Base-by-base conservation (phyloP, 768 basidiomycete species). In the Tubosaeta sp. region DNA sequence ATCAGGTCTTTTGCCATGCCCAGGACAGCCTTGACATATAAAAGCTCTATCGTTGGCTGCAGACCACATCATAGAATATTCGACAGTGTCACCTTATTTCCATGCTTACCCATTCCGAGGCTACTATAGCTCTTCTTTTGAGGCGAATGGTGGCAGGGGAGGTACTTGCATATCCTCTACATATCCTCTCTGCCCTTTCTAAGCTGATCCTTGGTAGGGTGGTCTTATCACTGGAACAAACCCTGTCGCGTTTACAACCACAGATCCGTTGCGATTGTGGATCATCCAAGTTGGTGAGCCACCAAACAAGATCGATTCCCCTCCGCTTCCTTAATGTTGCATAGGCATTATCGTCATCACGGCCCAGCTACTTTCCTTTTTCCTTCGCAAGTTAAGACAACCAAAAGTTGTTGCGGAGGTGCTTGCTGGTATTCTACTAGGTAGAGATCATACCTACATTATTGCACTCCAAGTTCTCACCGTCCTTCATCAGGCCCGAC, bases 351-450 rank as follows among this genome's bases (percentile, higher is more conserved):
- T 97, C 70, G 78, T 97, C 44, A 68, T 76, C 35, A 87, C 84
- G 45, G 85, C 88, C 2, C 88, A 87, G 62, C 55, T 89, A 22
- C 78, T 94, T 16, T 79, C 83, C 2, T 75, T 91, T 18, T 72
- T 65, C 3, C 75, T 97, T 32, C 73, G 79, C 14, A 86, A 78
- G 65, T 69, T 95, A 29, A 78, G 79, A 21, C 94, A 97, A 60
- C 95, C 95, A 8, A 85, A 80, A 60, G 87, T 90, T 41, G 87
- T 90, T 22, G 85, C 87, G 8, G 88, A 90, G 54, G 82, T 95
- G 30, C 69, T 96, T 31, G 92, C 88, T 3, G 94, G 95, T 8
- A 92, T 97, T 56, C 59, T 97, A n/a, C 76, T 95, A 13, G 88
- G 87, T 75, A n/a, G n/a, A n/a, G n/a, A 69, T 64, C 60, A 3